Evolutionary conservation across 257 asterid genomes (phyloP).

Genomic region (Lantana camara): DNA sequence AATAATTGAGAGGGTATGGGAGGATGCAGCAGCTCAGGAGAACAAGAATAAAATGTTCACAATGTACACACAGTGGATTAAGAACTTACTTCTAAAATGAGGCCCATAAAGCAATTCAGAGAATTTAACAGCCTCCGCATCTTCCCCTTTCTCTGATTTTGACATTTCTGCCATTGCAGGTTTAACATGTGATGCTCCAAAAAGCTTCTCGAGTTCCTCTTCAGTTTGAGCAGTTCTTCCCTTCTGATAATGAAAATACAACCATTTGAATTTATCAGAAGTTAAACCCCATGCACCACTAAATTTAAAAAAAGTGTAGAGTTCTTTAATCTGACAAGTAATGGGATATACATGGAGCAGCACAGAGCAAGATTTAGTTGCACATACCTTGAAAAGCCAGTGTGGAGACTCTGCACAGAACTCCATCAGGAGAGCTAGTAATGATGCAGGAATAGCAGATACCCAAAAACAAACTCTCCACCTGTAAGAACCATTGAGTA

Average conservation of each 20-base stretch:
- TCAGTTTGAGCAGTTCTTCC: conserved; percentile 82
- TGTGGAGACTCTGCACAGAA: conserved; percentile 90
- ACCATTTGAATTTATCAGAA: conserved; percentile 15
- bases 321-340: not conserved
- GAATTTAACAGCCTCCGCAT: conserved; percentile 52
- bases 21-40: too few relatives aligned
- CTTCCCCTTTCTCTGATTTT: conserved; percentile 77
- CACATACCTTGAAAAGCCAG: conserved; percentile 88
- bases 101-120: conserved; percentile 72
- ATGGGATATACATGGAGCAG: conserved; percentile 10
- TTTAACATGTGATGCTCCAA: conserved; percentile 81
- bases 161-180: conserved; percentile 69
- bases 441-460: conserved; percentile 79
- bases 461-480: conserved; percentile 98
- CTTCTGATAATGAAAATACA: conserved; percentile 43
- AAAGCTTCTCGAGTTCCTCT: conserved; percentile 73
- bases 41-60: conserved; percentile 14
- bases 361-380: conserved; percentile 16
- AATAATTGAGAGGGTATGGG: too few relatives aligned
- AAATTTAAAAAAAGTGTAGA: not conserved
- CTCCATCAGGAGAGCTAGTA: conserved; percentile 76
- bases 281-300: conserved; percentile 4
- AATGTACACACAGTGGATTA: not conserved
- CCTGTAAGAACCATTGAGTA: conserved; percentile 49
- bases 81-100: conserved; percentile 60